phyloP scores from a whole-genome alignment of 2,329 filamentous ascomycete genomes.

The Cadophora gregata region DNA sequence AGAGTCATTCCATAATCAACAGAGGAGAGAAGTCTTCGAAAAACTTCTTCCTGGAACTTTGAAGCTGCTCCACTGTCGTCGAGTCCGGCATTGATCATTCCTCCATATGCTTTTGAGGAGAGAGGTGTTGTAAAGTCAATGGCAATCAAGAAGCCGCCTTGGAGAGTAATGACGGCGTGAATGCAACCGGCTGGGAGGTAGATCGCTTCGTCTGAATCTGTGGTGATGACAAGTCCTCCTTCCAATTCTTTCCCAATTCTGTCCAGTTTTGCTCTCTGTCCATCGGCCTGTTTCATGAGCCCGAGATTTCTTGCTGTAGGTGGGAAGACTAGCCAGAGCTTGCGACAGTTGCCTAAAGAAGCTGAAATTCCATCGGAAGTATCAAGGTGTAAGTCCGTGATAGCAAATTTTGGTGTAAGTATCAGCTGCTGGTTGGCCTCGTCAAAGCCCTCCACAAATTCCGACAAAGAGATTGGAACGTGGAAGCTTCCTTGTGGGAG shows the following conservation, averaged over 20 bases:
- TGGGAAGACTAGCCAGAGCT: conserved; percentile 31
- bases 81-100: conserved; percentile 10
- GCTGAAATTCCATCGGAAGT: conserved; percentile 24
- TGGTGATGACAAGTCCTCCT: conserved; percentile 27
- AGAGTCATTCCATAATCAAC: conserved; percentile 6
- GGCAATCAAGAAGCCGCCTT: conserved; percentile 27
- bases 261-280: conserved; percentile 18
- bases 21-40: background rate
- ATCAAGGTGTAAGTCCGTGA: conserved; percentile 29
- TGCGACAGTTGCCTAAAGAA: conserved; percentile 21
- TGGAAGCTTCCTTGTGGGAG: background rate
- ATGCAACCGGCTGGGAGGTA: conserved; percentile 29
- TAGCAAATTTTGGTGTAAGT: conserved; percentile 25
- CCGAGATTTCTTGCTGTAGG: conserved; percentile 27
- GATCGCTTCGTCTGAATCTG: conserved; percentile 24
- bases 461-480: conserved; percentile 11
- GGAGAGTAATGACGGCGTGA: conserved; percentile 27
- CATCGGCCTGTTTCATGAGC: conserved; percentile 19
- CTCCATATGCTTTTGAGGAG: conserved; percentile 11
- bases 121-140: conserved; percentile 28
- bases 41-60: background rate
- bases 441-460: conserved; percentile 18
- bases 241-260: conserved; percentile 24
- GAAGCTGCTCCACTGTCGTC: background rate
- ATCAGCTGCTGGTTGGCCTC: conserved; percentile 25